Evolutionary conservation across 2,329 filamentous ascomycete genomes (phyloP).

Genomic region (Penicillium sp.): DNA sequence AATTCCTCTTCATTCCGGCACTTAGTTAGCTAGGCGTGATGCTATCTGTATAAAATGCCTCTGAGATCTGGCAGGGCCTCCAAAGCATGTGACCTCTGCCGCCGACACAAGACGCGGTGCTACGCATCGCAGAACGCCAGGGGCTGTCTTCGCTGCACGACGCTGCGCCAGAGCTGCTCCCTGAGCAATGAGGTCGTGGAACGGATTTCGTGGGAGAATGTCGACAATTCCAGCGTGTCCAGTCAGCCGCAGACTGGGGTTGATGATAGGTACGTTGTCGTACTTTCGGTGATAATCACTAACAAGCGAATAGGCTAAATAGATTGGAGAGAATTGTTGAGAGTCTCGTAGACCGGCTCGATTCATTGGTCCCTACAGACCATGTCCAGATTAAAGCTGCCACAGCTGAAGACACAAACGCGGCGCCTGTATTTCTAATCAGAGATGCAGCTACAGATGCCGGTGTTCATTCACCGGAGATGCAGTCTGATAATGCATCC

Average conservation of each 20-base stretch:
- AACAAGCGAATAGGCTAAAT: not conserved
- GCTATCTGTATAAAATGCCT: constrained; percentile 7
- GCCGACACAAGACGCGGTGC: constrained; percentile 42
- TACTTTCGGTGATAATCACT: not conserved
- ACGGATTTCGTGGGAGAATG: not conserved
- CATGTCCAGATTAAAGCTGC: not conserved
- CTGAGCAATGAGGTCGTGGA: constrained; percentile 13
- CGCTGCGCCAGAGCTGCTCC: constrained; percentile 34
- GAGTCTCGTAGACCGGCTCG: not conserved
- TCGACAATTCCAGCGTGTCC: not conserved
- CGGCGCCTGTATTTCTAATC: constrained; percentile 30
- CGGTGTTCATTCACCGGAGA: constrained; percentile 19
- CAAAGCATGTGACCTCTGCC: constrained; percentile 35
- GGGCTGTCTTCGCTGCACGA: constrained; percentile 37
- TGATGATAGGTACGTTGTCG: constrained; percentile 1
- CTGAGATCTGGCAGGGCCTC: constrained; percentile 20
- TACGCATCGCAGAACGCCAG: constrained; percentile 30
- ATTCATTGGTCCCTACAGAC: not conserved
- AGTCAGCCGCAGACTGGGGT: not conserved
- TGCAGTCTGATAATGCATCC: constrained; percentile 14
- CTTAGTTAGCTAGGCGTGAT: no score
- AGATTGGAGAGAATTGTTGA: constrained; percentile 5
- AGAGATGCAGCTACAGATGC: constrained; percentile 27
- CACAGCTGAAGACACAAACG: constrained; percentile 6
- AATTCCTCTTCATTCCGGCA: no score